These are phyloP conservation scores for Pouteria campechiana DNA, from an alignment of 179 eudicot genomes.

Conservation along the genomic window DNA sequence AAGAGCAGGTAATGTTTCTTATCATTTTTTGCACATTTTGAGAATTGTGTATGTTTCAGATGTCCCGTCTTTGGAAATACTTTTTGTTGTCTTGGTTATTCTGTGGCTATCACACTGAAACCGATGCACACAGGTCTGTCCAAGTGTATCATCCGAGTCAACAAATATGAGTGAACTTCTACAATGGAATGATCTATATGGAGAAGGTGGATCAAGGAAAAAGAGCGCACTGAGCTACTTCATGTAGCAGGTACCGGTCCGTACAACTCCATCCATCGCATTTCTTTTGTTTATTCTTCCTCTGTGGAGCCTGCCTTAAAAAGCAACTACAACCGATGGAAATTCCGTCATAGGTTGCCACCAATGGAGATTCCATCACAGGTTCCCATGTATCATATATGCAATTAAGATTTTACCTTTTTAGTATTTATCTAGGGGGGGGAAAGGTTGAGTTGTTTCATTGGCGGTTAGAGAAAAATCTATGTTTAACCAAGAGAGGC, in stretches of 20 bases:
- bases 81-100: background rate
- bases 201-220: conserved; percentile 95
- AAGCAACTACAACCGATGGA: conserved; percentile 2
- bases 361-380: background rate
- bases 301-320: conserved; percentile 1
- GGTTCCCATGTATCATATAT: conserved; percentile 11
- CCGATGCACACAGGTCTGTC: conserved; percentile 87
- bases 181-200: conserved; percentile 89
- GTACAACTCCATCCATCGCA: conserved; percentile 12
- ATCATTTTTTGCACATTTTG: background rate
- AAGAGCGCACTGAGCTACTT: conserved; percentile 80
- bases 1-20: conserved; percentile 36
- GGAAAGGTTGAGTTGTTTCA: no score
- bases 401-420: no score
- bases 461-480: no score
- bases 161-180: conserved; percentile 61
- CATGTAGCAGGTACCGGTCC: conserved; percentile 34
- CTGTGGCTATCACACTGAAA: no score
- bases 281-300: background rate
- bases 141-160: conserved; percentile 89
- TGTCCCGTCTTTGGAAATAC: background rate
- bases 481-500: no score
- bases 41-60: background rate
- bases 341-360: conserved; percentile 4
- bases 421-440: no score